Conservation (phyloP, 306 rosid species). For the Cicer chorassanicum region DNA sequence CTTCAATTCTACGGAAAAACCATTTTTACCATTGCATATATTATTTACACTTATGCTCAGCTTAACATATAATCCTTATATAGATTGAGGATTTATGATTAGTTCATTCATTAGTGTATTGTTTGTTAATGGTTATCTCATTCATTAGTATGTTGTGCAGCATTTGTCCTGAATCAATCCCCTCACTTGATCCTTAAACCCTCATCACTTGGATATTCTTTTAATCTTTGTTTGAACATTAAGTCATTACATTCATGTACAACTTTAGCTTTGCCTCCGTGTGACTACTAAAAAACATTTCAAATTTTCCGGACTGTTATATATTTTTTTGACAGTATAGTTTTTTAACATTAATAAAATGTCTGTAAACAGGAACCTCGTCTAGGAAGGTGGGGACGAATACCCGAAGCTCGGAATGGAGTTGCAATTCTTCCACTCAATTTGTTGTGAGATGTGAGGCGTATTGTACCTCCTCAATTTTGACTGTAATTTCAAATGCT, state of each 20-base stretch:
- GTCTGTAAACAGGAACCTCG: slow-evolving; percentile 79
- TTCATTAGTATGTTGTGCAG: not conserved
- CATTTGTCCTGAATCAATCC: not conserved
- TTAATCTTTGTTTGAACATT: not conserved
- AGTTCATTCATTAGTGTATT: not conserved
- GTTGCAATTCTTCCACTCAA: slow-evolving; percentile 72
- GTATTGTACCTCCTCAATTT: slow-evolving; percentile 57
- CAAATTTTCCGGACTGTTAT: not conserved
- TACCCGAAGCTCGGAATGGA: slow-evolving; percentile 69
- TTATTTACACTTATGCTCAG: not conserved
- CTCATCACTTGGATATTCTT: not conserved
- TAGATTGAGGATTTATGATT: not conserved
- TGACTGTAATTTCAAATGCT: slow-evolving; percentile 49
- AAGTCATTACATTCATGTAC: not conserved
- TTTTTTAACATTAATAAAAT: slow-evolving; percentile 1
- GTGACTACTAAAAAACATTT: not conserved
- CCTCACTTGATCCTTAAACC: not conserved
- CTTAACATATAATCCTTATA: not conserved
- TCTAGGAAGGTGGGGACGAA: slow-evolving; percentile 84
- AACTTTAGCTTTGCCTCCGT: not conserved
- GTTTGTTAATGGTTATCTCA: not conserved
- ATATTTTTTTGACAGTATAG: not conserved
- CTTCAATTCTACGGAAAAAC: not conserved
- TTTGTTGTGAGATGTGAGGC: slow-evolving; percentile 54
- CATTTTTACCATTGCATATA: not conserved